phyloP scores from a whole-genome alignment of 2,329 filamentous ascomycete genomes.

The Sporothrix sp. region DNA sequence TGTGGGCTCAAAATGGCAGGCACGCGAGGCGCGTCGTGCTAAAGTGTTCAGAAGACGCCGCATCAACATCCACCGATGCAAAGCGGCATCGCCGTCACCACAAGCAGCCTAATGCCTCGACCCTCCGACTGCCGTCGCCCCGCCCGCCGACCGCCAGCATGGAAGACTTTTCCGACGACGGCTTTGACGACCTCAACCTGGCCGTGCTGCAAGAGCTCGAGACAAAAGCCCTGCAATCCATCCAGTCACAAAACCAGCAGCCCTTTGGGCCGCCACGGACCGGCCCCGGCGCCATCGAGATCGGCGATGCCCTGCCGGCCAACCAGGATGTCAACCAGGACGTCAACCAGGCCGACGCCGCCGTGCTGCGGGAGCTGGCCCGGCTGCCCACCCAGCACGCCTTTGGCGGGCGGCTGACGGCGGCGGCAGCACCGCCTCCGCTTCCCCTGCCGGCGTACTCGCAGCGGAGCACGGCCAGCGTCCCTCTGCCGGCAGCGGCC shows the following conservation, averaged over 20 bases:
- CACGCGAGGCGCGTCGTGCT: no score
- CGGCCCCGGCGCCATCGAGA: not conserved
- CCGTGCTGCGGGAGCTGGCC: conserved; percentile 16
- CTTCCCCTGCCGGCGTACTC: conserved; percentile 15
- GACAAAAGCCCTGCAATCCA: conserved; percentile 33
- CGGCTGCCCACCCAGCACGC: conserved; percentile 15
- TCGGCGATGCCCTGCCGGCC: no score
- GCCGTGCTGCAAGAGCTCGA: conserved; percentile 53
- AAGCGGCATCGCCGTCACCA: no score
- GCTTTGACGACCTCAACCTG: conserved; percentile 50
- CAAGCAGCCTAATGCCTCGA: no score
- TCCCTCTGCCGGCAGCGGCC: conserved; percentile 10
- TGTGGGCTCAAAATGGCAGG: no score
- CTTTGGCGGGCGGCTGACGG: conserved; percentile 10
- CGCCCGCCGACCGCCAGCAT: conserved; percentile 22
- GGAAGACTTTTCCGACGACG: conserved; percentile 56
- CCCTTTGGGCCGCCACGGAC: not conserved
- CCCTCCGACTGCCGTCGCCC: not conserved
- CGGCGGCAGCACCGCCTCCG: conserved; percentile 15
- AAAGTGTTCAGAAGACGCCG: no score
- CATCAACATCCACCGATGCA: not conserved
- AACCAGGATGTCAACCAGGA: conserved; percentile 8
- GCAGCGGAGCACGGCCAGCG: conserved; percentile 12
- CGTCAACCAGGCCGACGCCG: conserved; percentile 14
- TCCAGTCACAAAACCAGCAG: conserved; percentile 18